Evolutionary conservation across 371 early-diverging fungal genomes (phyloP), one percentile per base, ranked within the genome.

Genomic region (Haplosporangium sp.): DNA sequence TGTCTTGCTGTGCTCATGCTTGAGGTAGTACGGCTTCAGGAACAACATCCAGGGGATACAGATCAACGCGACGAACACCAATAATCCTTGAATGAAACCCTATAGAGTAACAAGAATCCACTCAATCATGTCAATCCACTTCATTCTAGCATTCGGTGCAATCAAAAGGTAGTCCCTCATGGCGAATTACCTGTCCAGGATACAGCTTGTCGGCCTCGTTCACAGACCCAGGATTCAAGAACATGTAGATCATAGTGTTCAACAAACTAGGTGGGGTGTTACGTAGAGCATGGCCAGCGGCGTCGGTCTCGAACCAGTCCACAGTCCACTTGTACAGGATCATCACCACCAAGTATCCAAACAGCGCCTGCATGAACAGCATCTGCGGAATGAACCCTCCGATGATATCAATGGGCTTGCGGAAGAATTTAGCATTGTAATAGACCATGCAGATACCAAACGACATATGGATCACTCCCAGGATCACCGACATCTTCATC

Each of bases 1-100:
- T 52, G 88, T 92, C 76, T 93, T 89, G 74, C 90, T 86, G 82
- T 96, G 93, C 82, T 97, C 92, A 18, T 74, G 73, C 80, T 91
- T 89, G 67, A 98, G 84, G 63, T 93, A 92, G 59, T 93, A 87
- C 10, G 99, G 99, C 84, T 98, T 99, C 66, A 90, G 91, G 59
- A 98, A 87, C 81, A 99, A 88, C 99, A 99, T 98, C 97, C 96
- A 96, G 18, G 99, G 99, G 5, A 99, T 91, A 73, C 96, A 96
- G 37, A 95, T 79, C 29, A 98, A 75, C 29, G 99, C 98, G 37
- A 97, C 56, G 16, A 95, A 64, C n/a, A 99, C 81, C 53, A 99
- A 83, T 16, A 94, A 67, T 4, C 86, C 82, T 87, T 99, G 99
- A 13, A 99, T 79, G 29, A 86, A 83, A 9, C 85, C 89, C 93